Evolutionary conservation across 1,139 yeast species (phyloP), one percentile per base, ranked within the genome.

Genomic region (Geotrichum siamense): DNA sequence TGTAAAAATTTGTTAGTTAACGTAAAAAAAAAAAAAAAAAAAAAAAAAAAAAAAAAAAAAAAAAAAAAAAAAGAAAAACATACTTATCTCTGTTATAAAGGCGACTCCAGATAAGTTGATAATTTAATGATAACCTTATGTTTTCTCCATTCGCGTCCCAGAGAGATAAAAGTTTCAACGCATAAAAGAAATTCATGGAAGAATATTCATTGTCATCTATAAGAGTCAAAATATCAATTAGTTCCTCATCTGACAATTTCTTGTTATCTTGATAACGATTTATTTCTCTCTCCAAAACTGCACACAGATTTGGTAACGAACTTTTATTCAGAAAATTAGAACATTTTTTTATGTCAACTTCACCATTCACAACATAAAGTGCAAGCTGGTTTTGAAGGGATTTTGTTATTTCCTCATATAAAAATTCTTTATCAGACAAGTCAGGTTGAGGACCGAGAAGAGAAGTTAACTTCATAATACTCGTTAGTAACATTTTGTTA

Each of bases 401-500:
- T 27, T 51, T 52, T 31, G 52, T 53, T 12, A 52, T 44, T 23
- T 45, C 41, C 6, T 48, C 44, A 16, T 50, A 21, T 15, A 50
- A 47, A 16, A 50, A 34, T 26, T 50, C 50, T 8, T 47, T 34
- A 13, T 53, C 51, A 33, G 54, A 43, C 21, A 16, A 8, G 15
- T 30, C 21, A 6, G 17, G 5, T 5, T 19, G 9, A 16, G 34
- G 16, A 17, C 6, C 17, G 19, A n/a, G 21, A 57, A 58, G 28
- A 53, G 46, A 17, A 59, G 51, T 27, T 54, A 86, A 63, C 59
- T 85, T 86, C 3, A 94, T 89, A 45, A 86, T 66, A 39, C 87
- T 81, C 50, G 79, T 69, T 53, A 80, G 78, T 31, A 82, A 59
- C 52, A 73, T 76, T 55, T 74, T 74, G 53, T 72, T 72, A 19